Conservation (phyloP, 148 eudicot species). For the Nepenthes gracilis region DNA sequence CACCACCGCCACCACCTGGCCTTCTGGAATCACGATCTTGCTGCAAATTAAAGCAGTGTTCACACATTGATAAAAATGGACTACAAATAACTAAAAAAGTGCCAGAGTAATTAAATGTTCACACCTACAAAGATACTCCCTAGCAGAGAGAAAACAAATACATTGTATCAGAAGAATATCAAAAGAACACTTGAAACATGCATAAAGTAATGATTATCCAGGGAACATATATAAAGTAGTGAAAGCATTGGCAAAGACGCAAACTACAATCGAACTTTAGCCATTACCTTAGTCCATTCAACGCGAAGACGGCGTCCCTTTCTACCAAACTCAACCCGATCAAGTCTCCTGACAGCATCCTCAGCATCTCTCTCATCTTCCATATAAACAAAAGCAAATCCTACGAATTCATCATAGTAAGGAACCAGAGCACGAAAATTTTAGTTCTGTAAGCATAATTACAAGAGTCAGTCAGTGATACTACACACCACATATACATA, state of each 20-base stretch:
- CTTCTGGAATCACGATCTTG: conserved; percentile 71
- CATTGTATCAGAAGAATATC: background rate
- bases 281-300: conserved; percentile 84
- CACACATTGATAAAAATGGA: background rate
- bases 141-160: background rate
- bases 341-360: conserved; percentile 63
- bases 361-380: conserved; percentile 86
- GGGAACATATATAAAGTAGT: no score
- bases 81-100: background rate
- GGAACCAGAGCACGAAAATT: conserved; percentile 15
- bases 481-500: conserved; percentile 5
- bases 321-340: conserved; percentile 65
- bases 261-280: background rate
- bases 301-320: conserved; percentile 72
- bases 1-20: conserved; percentile 30
- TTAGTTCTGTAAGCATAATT: conserved; percentile 9
- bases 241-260: no score
- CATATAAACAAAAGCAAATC: conserved; percentile 82
- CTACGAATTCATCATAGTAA: conserved; percentile 25
- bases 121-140: background rate
- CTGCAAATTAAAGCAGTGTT: conserved; percentile 22
- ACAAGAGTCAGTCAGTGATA: conserved; percentile 8
- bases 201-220: no score
- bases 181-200: background rate
- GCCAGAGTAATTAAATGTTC: background rate